Base-by-base conservation (phyloP, 192 early-diverging fungal genomes). In the Dissophora ornata region DNA sequence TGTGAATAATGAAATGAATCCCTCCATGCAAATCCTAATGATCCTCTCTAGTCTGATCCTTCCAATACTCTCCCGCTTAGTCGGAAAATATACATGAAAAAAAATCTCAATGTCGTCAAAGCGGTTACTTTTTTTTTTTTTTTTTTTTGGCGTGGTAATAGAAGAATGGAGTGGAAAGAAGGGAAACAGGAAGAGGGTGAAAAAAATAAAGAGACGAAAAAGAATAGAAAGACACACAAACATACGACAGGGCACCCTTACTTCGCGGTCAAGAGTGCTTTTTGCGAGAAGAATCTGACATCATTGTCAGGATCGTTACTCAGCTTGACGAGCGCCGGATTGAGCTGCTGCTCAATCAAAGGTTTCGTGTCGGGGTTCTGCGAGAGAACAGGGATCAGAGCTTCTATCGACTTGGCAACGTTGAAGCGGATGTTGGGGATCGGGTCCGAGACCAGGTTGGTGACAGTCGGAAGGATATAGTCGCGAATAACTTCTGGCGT, bases 381-480 rank as follows among this genome's bases (percentile, higher is more conserved):
- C 68, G 90, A 89, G 53, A 97, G 85, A 7, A 94, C 82, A 13
- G 90, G 93, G 38, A 92, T 88, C 79, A 99, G 81, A 2, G 89
- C 84, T 79, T 95, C 94, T 66, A 97, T 84, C 50, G 93, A 91
- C 79, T 99, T 99, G 42, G 96, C 96, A 13, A 98, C 97, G 60
- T 98, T 99, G 89, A 99, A 99, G 34, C 98, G 92, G 71, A 99
- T 99, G 80, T 99, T 99, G 59, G 98, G 98, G 59, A 99, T 98
- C 12, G 95, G 94, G 74, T 99, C 98, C 15, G 87, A 85, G 32
- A 92, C 90, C 50, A 98, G 88, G 47, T 80, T 87, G 57, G 87
- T 89, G 45, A 97, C 87, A 10, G 94, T 91, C 13, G 98, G 98
- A 56, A 99, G 67, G 54, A 98, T 92, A 64, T 88, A 84, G 52